These are phyloP conservation scores for Debaryomyces subglobosus DNA, from an alignment of 1,139 yeast genomes.

Conservation along the genomic window DNA sequence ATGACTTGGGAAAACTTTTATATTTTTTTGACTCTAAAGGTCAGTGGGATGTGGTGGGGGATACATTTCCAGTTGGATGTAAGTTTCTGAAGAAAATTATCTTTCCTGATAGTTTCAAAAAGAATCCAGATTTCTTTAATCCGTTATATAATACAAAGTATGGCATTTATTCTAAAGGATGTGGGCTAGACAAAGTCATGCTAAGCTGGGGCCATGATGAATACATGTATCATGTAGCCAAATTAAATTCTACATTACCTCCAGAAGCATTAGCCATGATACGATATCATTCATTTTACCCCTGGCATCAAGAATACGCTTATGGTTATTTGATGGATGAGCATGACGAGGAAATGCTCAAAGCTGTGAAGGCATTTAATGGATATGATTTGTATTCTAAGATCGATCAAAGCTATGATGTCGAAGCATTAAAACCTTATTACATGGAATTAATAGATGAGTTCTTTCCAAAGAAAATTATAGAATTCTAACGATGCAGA, in stretches of 20 bases:
- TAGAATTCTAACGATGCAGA: slow-evolving; percentile 48
- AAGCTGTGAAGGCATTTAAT: slow-evolving; percentile 68
- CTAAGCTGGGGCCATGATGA: slow-evolving; percentile 82
- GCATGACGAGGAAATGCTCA: slow-evolving; percentile 62
- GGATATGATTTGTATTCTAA: slow-evolving; percentile 72
- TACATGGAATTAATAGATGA: slow-evolving; percentile 68
- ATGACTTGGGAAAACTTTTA: slow-evolving; percentile 68
- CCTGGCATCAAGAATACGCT: slow-evolving; percentile 76
- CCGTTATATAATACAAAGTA: slow-evolving; percentile 68
- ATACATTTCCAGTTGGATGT: slow-evolving; percentile 78
- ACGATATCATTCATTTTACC: slow-evolving; percentile 73
- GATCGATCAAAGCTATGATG: slow-evolving; percentile 51
- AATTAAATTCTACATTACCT: slow-evolving; percentile 63
- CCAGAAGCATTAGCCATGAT: slow-evolving; percentile 74
- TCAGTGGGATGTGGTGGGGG: slow-evolving; percentile 86
- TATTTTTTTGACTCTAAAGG: slow-evolving; percentile 74
- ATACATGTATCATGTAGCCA: slow-evolving; percentile 74
- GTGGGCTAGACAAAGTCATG: slow-evolving; percentile 74
- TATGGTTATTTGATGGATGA: slow-evolving; percentile 67
- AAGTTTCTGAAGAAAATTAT: slow-evolving; percentile 62
- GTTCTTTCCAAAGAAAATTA: slow-evolving; percentile 58
- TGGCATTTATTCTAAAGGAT: slow-evolving; percentile 65
- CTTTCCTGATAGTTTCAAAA: slow-evolving; percentile 59
- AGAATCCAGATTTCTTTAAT: slow-evolving; percentile 62
- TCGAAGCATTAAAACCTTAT: slow-evolving; percentile 55